Conservation (phyloP, 2,329 filamentous ascomycete species). For the Trichoderma citrinoviride region DNA sequence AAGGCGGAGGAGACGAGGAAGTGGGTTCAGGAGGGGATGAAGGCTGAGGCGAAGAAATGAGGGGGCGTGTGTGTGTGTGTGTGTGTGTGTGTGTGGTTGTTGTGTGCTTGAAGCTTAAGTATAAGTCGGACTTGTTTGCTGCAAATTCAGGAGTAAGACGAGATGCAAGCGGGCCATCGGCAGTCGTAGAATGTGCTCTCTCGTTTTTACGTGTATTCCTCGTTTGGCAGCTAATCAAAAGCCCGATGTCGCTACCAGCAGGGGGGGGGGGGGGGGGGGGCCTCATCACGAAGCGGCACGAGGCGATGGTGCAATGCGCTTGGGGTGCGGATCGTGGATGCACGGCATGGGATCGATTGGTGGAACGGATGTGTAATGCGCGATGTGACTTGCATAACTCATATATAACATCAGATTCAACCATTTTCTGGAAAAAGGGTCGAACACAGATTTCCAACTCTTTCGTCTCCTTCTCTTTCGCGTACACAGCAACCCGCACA, state of each 20-base stretch:
- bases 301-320: conserved; percentile 18
- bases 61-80: no score
- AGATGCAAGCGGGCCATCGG: conserved; percentile 10
- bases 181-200: no score
- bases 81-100: no score
- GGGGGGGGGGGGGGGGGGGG: no score
- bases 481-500: no score
- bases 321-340: conserved; percentile 5
- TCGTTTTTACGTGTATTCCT: background rate
- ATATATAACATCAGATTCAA: background rate
- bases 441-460: no score
- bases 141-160: background rate
- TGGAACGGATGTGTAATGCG: background rate
- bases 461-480: no score
- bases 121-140: no score
- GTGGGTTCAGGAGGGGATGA: conserved; percentile 71
- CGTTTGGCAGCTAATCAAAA: background rate
- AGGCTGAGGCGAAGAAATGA: conserved; percentile 58
- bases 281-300: conserved; percentile 4
- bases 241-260: background rate
- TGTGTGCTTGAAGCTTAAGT: no score
- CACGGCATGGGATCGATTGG: conserved; percentile 5
- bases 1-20: conserved; percentile 49
- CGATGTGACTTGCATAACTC: background rate
- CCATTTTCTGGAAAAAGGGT: no score